Evolutionary conservation across 306 rosid species (phyloP).

Genomic region (Prunus salicina): DNA sequence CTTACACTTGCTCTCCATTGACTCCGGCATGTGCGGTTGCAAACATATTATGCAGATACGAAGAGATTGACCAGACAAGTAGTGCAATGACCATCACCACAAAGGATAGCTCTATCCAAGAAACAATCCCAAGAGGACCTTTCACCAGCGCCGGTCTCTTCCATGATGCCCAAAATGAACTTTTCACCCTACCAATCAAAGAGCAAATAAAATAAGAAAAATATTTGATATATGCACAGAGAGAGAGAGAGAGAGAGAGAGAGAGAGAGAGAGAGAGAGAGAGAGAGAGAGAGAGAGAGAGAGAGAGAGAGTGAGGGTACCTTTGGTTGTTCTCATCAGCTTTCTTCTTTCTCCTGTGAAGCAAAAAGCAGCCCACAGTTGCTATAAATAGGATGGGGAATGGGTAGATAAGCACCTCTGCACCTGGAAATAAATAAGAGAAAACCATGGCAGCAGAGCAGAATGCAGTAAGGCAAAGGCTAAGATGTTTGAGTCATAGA

Average conservation of each 20-base stretch:
- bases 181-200: constrained; percentile 19
- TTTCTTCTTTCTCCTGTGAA: constrained; percentile 31
- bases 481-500: not conserved
- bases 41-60: constrained; percentile 46
- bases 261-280: no score
- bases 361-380: constrained; percentile 40
- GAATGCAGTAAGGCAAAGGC: not conserved
- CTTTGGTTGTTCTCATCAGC: constrained; percentile 21
- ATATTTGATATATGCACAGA: not conserved
- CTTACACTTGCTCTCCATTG: constrained; percentile 38
- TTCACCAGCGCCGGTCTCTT: constrained; percentile 40
- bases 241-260: no score
- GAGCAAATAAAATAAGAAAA: constrained; percentile 1
- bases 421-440: constrained; percentile 25
- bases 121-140: constrained; percentile 53
- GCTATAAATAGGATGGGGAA: constrained; percentile 46
- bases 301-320: not conserved
- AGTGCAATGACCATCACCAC: constrained; percentile 41
- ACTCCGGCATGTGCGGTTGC: constrained; percentile 22
- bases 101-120: constrained; percentile 42
- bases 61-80: constrained; percentile 47
- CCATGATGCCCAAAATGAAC: constrained; percentile 32
- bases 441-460: not conserved
- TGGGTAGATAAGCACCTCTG: constrained; percentile 37
- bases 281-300: no score